Evolutionary conservation across 2,329 filamentous ascomycete genomes (phyloP).

Genomic region (Cephalotrichum gorgonifer): DNA sequence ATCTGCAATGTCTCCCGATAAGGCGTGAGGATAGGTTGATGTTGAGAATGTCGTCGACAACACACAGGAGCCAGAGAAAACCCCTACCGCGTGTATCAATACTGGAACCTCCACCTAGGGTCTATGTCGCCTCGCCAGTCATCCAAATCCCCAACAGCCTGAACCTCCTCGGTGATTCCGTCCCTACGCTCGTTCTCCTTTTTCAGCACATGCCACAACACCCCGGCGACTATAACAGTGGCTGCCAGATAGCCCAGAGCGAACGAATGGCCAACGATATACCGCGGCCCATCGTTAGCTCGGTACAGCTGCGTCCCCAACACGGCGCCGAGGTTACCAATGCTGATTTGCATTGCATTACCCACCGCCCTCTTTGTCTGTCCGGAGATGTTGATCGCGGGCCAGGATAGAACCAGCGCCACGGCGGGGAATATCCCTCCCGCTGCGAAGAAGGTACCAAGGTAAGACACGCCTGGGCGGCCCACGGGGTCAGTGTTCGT

Average conservation of each 20-base stretch:
- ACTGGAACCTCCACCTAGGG: slow-evolving; percentile 56
- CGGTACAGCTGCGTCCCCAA: slow-evolving; percentile 62
- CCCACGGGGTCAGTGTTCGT: slow-evolving; percentile 32
- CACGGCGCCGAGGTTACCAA: slow-evolving; percentile 59
- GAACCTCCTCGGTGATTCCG: slow-evolving; percentile 27
- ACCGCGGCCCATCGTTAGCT: slow-evolving; percentile 47
- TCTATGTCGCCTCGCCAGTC: slow-evolving; percentile 55
- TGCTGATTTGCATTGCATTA: slow-evolving; percentile 62
- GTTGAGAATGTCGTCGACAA: too few species aligned
- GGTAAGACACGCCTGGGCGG: slow-evolving; percentile 46
- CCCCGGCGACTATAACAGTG: slow-evolving; percentile 42
- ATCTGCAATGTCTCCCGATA: too few species aligned
- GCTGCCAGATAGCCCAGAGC: slow-evolving; percentile 52
- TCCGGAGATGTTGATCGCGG: slow-evolving; percentile 60
- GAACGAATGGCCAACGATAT: slow-evolving; percentile 55
- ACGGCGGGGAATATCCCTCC: slow-evolving; percentile 58
- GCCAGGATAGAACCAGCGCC: slow-evolving; percentile 57
- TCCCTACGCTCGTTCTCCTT: slow-evolving; percentile 47
- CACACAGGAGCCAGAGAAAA: too few species aligned
- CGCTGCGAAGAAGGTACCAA: slow-evolving; percentile 49
- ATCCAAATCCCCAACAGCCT: slow-evolving; percentile 36
- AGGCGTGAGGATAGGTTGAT: too few species aligned
- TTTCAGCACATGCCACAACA: slow-evolving; percentile 42
- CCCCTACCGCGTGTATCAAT: too few species aligned
- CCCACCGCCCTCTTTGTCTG: slow-evolving; percentile 60